A percentile compares a stretch with the other conserved stretches of the same genome.
These are phyloP conservation scores for Martiniozyma abietophila DNA, from an alignment of 805 yeast species.

Conservation along the genomic window DNA sequence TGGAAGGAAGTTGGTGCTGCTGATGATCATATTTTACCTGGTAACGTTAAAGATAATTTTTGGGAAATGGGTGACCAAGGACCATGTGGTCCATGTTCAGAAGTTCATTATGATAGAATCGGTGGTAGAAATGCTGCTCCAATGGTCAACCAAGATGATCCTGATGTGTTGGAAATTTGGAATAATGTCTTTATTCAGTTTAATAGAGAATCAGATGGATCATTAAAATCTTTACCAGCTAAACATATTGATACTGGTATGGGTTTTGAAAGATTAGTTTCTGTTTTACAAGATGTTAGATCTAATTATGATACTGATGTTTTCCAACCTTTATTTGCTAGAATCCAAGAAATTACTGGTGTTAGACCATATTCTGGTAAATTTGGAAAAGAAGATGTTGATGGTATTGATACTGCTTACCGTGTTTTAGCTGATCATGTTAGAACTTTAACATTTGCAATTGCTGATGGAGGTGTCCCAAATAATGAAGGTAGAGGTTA, in stretches of 20 bases:
- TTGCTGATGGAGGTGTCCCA: slow-evolving; percentile 99
- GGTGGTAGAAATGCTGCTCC: slow-evolving; percentile 95
- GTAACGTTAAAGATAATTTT: slow-evolving; percentile 83
- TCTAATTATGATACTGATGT: slow-evolving; percentile 98
- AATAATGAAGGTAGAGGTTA: slow-evolving; percentile 99
- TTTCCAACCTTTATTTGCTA: slow-evolving; percentile 77
- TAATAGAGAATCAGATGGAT: slow-evolving; percentile 85
- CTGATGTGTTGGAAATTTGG: slow-evolving; percentile 97
- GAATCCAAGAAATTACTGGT: slow-evolving; percentile 88
- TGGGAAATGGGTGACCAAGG: slow-evolving; percentile 99
- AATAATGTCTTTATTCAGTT: slow-evolving; percentile 94
- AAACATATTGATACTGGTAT: slow-evolving; percentile 97
- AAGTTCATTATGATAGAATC: slow-evolving; percentile 93
- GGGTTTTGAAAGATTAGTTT: slow-evolving; percentile 97
- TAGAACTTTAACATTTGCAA: slow-evolving; percentile 90
- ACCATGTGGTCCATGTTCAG: slow-evolving; percentile 99
- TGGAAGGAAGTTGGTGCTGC: slow-evolving; percentile 87
- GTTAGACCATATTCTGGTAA: slow-evolving; percentile 86
- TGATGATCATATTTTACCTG: slow-evolving; percentile 90
- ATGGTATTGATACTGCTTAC: slow-evolving; percentile 96
- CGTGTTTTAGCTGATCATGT: slow-evolving; percentile 98
- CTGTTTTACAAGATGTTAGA: slow-evolving; percentile 79
- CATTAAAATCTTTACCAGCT: slow-evolving; percentile 77
- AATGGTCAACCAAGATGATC: slow-evolving; percentile 94
- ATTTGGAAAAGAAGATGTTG: slow-evolving; percentile 85